Evolutionary conservation across 2,329 filamentous ascomycete genomes (phyloP).

Genomic region (Neonectria sp.): DNA sequence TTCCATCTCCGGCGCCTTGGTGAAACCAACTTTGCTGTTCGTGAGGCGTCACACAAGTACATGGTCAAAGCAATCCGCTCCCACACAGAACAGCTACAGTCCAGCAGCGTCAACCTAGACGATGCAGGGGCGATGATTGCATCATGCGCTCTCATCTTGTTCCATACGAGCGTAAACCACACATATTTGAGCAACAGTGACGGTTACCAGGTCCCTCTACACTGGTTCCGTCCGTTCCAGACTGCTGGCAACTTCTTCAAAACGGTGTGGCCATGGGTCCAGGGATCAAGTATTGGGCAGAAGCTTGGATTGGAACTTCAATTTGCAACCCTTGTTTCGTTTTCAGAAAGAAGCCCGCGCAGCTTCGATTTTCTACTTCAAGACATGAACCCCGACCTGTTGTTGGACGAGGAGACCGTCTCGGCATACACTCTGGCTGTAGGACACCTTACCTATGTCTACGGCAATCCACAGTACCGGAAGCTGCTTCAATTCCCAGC

Average conservation of each 20-base stretch:
- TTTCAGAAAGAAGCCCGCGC: not conserved
- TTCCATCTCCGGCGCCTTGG: slow-evolving; percentile 24
- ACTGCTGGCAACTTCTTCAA: slow-evolving; percentile 1
- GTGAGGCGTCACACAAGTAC: slow-evolving; percentile 25
- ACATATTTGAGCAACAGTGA: not conserved
- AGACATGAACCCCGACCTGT: not conserved
- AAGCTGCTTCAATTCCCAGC: slow-evolving; percentile 18
- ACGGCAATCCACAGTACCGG: not conserved
- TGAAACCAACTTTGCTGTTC: not conserved
- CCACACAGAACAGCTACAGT: slow-evolving; percentile 5
- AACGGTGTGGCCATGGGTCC: slow-evolving; percentile 1
- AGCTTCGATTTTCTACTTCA: slow-evolving; percentile 20
- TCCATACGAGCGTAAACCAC: slow-evolving; percentile 27
- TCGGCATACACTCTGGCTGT: slow-evolving; percentile 11
- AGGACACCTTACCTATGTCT: not conserved
- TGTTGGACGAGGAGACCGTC: not conserved
- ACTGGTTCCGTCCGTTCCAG: slow-evolving; percentile 29
- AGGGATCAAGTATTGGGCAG: not conserved
- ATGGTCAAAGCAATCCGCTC: slow-evolving; percentile 24
- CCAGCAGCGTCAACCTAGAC: not conserved
- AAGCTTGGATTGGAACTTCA: not conserved
- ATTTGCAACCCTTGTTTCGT: not conserved
- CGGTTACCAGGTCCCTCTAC: slow-evolving; percentile 9
- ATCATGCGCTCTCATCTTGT: slow-evolving; percentile 19
- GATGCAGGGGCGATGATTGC: slow-evolving; percentile 19